Evolutionary conservation across 2,329 filamentous ascomycete species (phyloP).

Genomic region (Arthrobotrys pseudoclavata): DNA sequence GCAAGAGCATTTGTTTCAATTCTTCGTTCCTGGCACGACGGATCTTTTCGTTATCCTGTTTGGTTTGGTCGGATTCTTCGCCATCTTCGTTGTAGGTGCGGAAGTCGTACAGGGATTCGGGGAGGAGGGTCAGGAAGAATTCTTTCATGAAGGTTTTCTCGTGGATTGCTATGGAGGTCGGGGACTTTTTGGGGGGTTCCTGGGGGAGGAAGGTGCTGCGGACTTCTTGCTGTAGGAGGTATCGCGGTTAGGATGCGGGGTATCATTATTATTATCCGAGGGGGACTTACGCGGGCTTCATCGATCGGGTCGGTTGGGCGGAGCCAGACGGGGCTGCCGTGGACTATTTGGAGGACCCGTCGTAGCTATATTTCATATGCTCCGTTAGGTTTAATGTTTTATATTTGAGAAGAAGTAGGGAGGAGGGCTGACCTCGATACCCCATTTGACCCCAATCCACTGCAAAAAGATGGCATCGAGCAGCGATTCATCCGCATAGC

Average conservation of each 20-base stretch:
- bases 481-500: slow-evolving; percentile 74
- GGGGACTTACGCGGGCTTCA: slow-evolving; percentile 38
- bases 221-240: slow-evolving; percentile 44
- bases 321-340: slow-evolving; percentile 37
- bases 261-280: background rate
- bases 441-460: slow-evolving; percentile 71
- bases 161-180: slow-evolving; percentile 11
- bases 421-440: slow-evolving; percentile 65
- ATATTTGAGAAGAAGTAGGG: background rate
- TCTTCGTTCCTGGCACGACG: slow-evolving; percentile 56
- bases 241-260: no score
- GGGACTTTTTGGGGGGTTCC: background rate
- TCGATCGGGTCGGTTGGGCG: slow-evolving; percentile 40
- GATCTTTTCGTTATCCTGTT: slow-evolving; percentile 50
- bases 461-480: slow-evolving; percentile 72
- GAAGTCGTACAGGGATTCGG: slow-evolving; percentile 55
- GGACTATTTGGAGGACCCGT: slow-evolving; percentile 33
- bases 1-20: slow-evolving; percentile 72
- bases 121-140: slow-evolving; percentile 56
- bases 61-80: slow-evolving; percentile 62
- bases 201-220: slow-evolving; percentile 28
- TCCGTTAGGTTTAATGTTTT: background rate
- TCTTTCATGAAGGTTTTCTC: slow-evolving; percentile 53
- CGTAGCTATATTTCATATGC: slow-evolving; percentile 39
- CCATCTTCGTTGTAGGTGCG: slow-evolving; percentile 65